Evolutionary conservation across 305 asterid species (phyloP), one percentile per base, ranked within the genome.

Genomic region (Vinca major): DNA sequence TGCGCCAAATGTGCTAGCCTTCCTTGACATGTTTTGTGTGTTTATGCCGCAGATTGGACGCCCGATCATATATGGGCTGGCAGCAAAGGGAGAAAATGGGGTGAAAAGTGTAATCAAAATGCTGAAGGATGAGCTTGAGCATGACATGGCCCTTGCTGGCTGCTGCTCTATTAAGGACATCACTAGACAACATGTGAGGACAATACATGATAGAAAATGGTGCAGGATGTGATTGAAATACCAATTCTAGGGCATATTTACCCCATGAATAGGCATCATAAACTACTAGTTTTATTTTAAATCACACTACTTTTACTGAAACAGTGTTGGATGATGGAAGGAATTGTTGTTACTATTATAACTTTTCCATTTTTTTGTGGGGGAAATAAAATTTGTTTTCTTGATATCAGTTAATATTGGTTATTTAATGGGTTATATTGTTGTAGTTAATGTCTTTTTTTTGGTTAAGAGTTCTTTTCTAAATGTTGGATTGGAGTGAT

Each of bases 121-220:
- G 91, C 79, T 85, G 47, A 86, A 88, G 75, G 78, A 82, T 21
- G 92, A 88, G 80, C 80, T 86, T 11, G 91, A 85, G 77, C 76
- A 73, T 37, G 74, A 86, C 62, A 88, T 86, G 87, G 85, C 88
- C 13, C 76, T 85, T 41, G 75, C 95, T 4, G 95, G 95, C 67
- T 86, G 89, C 79, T 70, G 82, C 80, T 74, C 71, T 12, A 65
- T 83, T 44, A 76, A 75, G 63, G 88, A 82, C 71, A 83, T 88
- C 62, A 71, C 80, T 7, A 78, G 88, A 77, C 51, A 51, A 69
- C 82, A 80, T 75, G 89, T 86, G 36, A 75, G 51, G 73, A 86
- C 89, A 7, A 65, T 78, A 64, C 67, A 19, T 36, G 86, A 85
- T 10, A 66, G 71, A 51, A 65, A 26, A 13, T 63, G 50, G n/a